Evolutionary conservation across 208 protist species (phyloP).

Genomic region (Trypanosomatidae sp.): DNA sequence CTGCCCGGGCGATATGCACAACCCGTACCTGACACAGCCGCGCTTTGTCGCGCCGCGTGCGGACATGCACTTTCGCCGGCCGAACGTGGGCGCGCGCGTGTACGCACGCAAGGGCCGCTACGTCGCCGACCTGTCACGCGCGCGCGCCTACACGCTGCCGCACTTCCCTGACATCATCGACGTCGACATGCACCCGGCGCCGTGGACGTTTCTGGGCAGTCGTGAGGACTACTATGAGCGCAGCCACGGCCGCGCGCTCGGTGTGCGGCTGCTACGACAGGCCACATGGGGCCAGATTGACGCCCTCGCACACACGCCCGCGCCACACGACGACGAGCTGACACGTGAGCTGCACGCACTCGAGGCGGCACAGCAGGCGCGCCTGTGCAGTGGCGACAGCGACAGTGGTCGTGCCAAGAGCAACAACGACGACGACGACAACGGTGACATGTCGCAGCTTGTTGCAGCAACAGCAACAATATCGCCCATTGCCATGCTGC

Average conservation of each 20-base stretch:
- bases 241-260: conserved; percentile 36
- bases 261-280: conserved; percentile 41
- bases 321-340: conserved; percentile 23
- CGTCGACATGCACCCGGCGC: conserved; percentile 57
- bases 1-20: conserved; percentile 65
- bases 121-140: conserved; percentile 50
- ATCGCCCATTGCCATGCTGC: conserved; percentile 55
- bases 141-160: conserved; percentile 67
- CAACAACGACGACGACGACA: too few species aligned
- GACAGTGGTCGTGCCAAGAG: too few species aligned
- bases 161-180: conserved; percentile 86
- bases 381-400: too few species aligned
- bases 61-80: conserved; percentile 74
- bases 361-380: conserved; percentile 39
- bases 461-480: too few species aligned
- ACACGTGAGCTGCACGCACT: conserved; percentile 35
- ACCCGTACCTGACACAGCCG: conserved; percentile 75
- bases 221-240: conserved; percentile 72
- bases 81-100: conserved; percentile 47
- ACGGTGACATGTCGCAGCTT: too few species aligned
- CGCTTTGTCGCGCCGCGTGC: conserved; percentile 68
- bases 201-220: conserved; percentile 77
- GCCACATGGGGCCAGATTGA: conserved; percentile 28
- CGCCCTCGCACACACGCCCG: conserved; percentile 46
- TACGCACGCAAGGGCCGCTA: conserved; percentile 65